Evolutionary conservation across 345 rosid genomes (phyloP).

Genomic region (Murraya paniculata): DNA sequence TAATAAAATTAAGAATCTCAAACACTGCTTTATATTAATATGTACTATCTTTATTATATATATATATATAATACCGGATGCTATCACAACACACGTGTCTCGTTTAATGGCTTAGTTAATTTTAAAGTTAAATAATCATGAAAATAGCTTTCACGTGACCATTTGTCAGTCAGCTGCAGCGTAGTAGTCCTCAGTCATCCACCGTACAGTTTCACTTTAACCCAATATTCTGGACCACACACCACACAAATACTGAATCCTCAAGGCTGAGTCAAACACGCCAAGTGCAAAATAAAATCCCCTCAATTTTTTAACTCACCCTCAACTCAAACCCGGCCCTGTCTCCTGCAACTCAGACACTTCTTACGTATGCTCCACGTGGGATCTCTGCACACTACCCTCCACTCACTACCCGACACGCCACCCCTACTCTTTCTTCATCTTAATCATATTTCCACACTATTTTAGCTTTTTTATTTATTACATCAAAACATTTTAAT

Average conservation of each 20-base stretch:
- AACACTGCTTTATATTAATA: too few species aligned
- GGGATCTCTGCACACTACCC: slow-evolving; percentile 15
- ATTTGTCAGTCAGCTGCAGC: slow-evolving; percentile 17
- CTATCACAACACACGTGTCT: slow-evolving; percentile 19
- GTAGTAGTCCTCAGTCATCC: not conserved
- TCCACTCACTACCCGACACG: slow-evolving; percentile 36
- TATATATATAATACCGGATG: not conserved
- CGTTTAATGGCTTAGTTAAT: not conserved
- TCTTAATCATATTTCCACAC: not conserved
- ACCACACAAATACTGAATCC: not conserved
- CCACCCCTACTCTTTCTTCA: slow-evolving; percentile 8
- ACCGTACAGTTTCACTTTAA: slow-evolving; percentile 8
- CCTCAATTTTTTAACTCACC: not conserved
- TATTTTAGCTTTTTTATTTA: not conserved
- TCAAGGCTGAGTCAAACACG: slow-evolving; percentile 33
- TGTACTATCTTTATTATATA: too few species aligned
- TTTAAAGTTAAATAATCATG: not conserved
- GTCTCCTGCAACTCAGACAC: slow-evolving; percentile 46
- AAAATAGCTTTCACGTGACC: slow-evolving; percentile 27
- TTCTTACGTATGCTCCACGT: slow-evolving; percentile 33
- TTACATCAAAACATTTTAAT: not conserved
- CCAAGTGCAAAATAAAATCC: not conserved
- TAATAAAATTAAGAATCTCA: too few species aligned
- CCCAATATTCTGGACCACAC: not conserved
- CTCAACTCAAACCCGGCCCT: slow-evolving; percentile 21